Base-by-base conservation (phyloP, 148 eudicot species). In the Cornus suecica region DNA sequence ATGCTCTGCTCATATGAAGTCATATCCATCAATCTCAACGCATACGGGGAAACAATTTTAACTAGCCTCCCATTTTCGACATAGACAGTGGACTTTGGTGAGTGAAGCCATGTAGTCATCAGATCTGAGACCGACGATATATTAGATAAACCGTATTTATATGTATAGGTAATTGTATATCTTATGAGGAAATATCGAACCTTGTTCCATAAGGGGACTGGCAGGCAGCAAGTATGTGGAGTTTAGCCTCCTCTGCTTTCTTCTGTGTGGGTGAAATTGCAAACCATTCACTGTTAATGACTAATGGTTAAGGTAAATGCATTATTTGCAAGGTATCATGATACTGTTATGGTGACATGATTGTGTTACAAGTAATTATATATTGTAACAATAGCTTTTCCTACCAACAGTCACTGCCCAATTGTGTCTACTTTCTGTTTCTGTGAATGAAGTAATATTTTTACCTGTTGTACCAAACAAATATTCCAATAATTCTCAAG, bases 61-160 rank as follows among this genome's bases (percentile, higher is more conserved):
- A 41, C 68, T 72, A 74, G 79, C 25, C 77, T 72, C 84, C 98
- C 98, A 94, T 20, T 90, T 90, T 83, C 98, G 85, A 68, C 92
- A 90, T 6, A 66, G 79, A 62, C 90, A 87, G 79, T 94, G 98
- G 37, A 92, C 94, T 80, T 92, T 89, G 72, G 97, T 89, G 29
- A 94, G 84, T 8, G 97, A 76, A 71, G 92, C 97, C 98, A 94
- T 94, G 82, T 94, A 94, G 80, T 94, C 97, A 71, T 92, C 92
- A 51, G 96, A 88, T 88, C 98, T 94, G 90, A 62, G 69, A 78
- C 14, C 9, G 70, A 28, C 69, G 66, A 28, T 30, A 16, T 8
- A 15, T 32, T 10, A 24, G 3, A 62, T 10, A 73, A 27, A 27
- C n/a, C n/a, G n/a, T 23, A 31, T 3, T 30, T 14, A 62, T 10